Evolutionary conservation across 306 rosid genomes (phyloP), one percentile per base, ranked within the genome.

Genomic region (Pyrus bretschneideri): DNA sequence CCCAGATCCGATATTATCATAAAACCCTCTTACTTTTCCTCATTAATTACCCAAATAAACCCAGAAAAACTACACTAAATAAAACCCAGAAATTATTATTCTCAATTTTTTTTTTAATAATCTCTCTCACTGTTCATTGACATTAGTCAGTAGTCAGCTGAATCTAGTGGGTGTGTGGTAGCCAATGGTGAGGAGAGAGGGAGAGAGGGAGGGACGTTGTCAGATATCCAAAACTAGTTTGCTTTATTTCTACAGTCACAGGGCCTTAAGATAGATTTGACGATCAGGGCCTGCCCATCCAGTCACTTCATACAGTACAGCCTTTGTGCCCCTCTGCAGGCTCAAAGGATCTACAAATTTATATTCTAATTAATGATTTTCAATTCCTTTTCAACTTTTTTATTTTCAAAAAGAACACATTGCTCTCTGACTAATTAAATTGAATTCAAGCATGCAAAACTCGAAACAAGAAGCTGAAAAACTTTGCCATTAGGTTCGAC

Each of bases 271-370:
- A 87, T 92, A 80, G 91, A 90, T 89, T 86, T 89, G 91, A 89
- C 74, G 83, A 80, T 86, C 84, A 84, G 87, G 88, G 75, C 90
- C 88, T 92, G 88, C 88, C 83, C 90, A 84, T 81, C 84, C 86
- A 74, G 93, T 93, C 94, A 89, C 87, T 81, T 90, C 96, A 75
- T 69, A 84, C 91, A 76, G 91, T 84, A 83, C 88, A 63, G 31
- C 77, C 74, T 86, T 83, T 82, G 89, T 80, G 74, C 86, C 86
- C 81, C 81, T 80, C 87, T 83, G 85, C 79, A 55, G 31, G 42
- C 70, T 45, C 73, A 71, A 75, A 63, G 71, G 67, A 82, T 85
- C 81, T 69, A 30, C 27, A 29, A 11, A 62, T 70, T 42, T 21
- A 54, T 54, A 84, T 79, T 80, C 35, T 52, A 51, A 45, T 14